These are phyloP conservation scores for Wickerhamiella dianesei DNA, from an alignment of 805 yeast species.

Conservation along the genomic window DNA sequence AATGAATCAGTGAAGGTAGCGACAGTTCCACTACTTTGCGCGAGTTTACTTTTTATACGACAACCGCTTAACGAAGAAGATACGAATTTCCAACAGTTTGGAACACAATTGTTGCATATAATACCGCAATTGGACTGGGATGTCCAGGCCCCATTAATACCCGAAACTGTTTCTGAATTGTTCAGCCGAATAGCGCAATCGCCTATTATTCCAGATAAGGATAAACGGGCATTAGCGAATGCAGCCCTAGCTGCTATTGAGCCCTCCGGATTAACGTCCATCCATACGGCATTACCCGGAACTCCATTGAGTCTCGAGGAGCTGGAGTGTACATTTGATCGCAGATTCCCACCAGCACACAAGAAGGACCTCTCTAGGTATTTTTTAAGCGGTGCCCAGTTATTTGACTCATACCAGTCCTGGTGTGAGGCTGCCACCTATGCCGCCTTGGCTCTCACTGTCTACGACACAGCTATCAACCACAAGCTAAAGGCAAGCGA, in stretches of 20 bases:
- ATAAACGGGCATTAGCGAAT: not conserved
- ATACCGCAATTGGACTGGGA: not conserved
- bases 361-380: not conserved
- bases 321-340: not conserved
- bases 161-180: not conserved
- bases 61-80: not conserved
- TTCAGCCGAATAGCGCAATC: not conserved
- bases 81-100: not conserved
- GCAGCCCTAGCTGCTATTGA: not conserved
- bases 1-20: not conserved
- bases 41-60: not conserved
- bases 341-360: not conserved
- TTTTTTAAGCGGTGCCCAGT: not conserved
- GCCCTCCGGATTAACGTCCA: not conserved
- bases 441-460: conserved; percentile 9
- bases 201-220: not conserved
- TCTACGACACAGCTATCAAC: not conserved
- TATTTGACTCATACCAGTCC: not conserved
- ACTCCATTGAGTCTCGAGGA: not conserved
- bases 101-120: not conserved
- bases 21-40: not conserved
- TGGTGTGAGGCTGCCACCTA: conserved; percentile 8
- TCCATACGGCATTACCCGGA: not conserved
- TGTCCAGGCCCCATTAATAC: not conserved
- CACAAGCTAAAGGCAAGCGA: not conserved